Base-by-base conservation (phyloP, 2,329 filamentous ascomycete genomes). In the Stagonosporopsis chrysanthemi region DNA sequence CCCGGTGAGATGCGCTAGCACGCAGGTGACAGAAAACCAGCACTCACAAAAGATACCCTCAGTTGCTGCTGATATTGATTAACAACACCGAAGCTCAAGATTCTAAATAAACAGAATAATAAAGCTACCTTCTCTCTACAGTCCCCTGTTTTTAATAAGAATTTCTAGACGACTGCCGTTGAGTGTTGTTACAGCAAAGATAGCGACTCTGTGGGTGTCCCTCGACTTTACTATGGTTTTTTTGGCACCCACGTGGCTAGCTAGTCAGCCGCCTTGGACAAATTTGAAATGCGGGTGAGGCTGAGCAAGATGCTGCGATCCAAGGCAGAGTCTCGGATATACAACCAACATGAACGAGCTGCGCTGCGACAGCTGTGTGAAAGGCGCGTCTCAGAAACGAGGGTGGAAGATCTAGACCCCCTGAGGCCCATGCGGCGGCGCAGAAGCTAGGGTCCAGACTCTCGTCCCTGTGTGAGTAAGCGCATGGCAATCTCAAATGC, bases 321-420 rank as follows among this genome's bases (percentile, higher is more conserved):
- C 28, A 31, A 38, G 4, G 3, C 29, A 41, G 42, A 36, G 53
- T 46, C 29, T 26, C 42, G 48, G 38, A 43, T 48, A n/a, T 31
- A 23, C 38, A 46, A 28, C 24, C 36, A 36, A 22, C 3, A 15
- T 15, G 8, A 19, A 19, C 28, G n/a, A 8, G 15, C 22, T 41
- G 33, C 39, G 17, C 40, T 33, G 48, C 17, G 38, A 39, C 42
- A 19, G 35, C 35, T 31, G 36, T 31, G 17, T 9, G n/a, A 28
- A 38, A 24, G 43, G 29, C 12, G 43, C 33, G 36, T 39, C 35
- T 42, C 42, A 35, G 42, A 47, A 11, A 4, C 29, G 14, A 35
- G 39, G 53, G 38, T 42, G 38, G 38, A 15, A 43, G 33, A 47
- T 57, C 54, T 57, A 57, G 54, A 29, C 43, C 48, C 43, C 48